Evolutionary conservation across 805 yeast species (phyloP).

Genomic region (Candida arabinofermentans): DNA sequence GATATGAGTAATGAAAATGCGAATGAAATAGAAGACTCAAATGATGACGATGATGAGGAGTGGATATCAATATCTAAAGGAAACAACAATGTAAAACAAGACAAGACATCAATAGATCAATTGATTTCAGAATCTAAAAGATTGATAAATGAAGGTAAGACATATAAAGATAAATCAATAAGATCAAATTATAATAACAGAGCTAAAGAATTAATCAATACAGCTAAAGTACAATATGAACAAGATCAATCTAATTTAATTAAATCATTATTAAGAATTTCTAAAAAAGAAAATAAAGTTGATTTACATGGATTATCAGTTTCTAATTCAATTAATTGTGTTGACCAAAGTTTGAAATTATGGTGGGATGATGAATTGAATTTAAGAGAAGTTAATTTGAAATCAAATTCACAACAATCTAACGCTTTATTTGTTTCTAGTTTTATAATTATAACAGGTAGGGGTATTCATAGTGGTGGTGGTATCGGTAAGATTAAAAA

Average conservation of each 20-base stretch:
- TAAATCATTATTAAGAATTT: not conserved
- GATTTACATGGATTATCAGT: conserved; percentile 60
- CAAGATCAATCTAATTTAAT: not conserved
- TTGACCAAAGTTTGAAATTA: conserved; percentile 32
- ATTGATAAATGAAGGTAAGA: conserved; percentile 5
- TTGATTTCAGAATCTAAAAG: conserved; percentile 2
- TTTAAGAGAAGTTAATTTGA: conserved; percentile 39
- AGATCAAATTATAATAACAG: conserved; percentile 7
- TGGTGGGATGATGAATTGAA: conserved; percentile 66
- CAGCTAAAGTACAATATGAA: not conserved
- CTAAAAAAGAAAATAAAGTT: conserved; percentile 23
- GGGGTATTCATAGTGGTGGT: conserved; percentile 64
- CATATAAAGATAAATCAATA: conserved; percentile 3
- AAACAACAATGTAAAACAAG: not conserved
- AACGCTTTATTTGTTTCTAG: conserved; percentile 40
- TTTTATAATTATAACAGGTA: conserved; percentile 55
- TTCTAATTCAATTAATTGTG: conserved; percentile 40
- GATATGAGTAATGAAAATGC: not conserved
- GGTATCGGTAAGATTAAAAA: conserved; percentile 49
- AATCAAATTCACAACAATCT: conserved; percentile 25
- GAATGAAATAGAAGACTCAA: not conserved
- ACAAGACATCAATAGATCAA: conserved; percentile 2
- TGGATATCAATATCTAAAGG: not conserved
- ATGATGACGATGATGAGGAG: not conserved
- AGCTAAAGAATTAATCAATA: not conserved